These are phyloP conservation scores for Leonotis leonurus DNA, from an alignment of 257 asterid species.

Conservation along the genomic window DNA sequence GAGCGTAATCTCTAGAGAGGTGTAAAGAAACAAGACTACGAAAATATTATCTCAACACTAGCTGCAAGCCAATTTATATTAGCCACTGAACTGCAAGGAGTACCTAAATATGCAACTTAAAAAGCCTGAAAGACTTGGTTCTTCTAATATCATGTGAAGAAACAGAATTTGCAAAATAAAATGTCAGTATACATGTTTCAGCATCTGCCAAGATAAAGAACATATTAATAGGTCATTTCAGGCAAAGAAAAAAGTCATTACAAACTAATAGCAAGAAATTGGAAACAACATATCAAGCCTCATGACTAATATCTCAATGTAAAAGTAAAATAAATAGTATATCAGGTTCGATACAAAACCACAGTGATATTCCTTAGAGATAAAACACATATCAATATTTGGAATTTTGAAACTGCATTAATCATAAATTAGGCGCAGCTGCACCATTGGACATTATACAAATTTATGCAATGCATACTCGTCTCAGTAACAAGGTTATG, in stretches of 20 bases:
- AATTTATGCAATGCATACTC: background rate
- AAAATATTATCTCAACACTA: background rate
- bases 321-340: background rate
- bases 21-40: background rate
- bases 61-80: background rate
- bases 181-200: background rate
- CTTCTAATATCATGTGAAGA: background rate
- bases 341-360: background rate
- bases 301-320: background rate
- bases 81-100: background rate
- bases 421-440: background rate
- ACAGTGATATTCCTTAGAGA: background rate
- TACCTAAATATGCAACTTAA: background rate
- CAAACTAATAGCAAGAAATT: background rate
- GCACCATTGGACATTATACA: background rate
- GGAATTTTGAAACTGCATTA: background rate
- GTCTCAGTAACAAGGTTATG: background rate
- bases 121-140: background rate
- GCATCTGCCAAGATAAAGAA: background rate
- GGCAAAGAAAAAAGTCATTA: background rate
- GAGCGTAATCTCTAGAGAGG: background rate
- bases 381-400: background rate
- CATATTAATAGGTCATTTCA: background rate
- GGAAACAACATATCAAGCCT: background rate
- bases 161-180: background rate